Conservation (phyloP, 371 early-diverging fungal species). For the Rhizopus stolonifer region DNA sequence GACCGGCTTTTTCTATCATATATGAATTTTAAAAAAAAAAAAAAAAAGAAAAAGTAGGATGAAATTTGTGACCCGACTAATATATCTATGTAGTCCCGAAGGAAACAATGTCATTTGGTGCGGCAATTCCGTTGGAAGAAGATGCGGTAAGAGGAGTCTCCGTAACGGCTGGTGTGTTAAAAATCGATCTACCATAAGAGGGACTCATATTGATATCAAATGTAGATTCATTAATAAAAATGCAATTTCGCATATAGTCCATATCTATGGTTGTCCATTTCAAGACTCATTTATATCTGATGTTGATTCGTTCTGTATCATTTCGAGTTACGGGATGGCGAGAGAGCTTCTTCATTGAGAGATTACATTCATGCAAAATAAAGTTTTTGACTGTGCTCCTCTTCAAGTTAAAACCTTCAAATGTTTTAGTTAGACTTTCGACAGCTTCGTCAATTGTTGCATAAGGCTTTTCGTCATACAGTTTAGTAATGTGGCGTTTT, state of each 20-base stretch:
- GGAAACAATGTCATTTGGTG: too few relatives aligned
- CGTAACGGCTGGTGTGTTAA: too few relatives aligned
- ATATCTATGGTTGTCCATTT: slow-evolving; percentile 5
- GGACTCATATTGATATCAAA: too few relatives aligned
- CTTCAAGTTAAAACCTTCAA: not conserved
- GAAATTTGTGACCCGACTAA: too few relatives aligned
- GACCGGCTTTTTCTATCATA: too few relatives aligned
- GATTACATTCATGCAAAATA: slow-evolving; percentile 4
- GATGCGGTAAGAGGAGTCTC: too few relatives aligned
- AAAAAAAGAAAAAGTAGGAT: too few relatives aligned
- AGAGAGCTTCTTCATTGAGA: slow-evolving; percentile 16
- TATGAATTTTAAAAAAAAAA: too few relatives aligned
- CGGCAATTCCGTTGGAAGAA: not conserved
- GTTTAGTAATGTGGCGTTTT: not conserved
- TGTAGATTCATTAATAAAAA: too few relatives aligned
- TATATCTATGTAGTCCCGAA: too few relatives aligned
- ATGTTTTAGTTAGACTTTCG: slow-evolving; percentile 5
- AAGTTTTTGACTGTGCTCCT: not conserved
- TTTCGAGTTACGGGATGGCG: slow-evolving; percentile 50
- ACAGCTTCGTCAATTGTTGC: slow-evolving; percentile 3
- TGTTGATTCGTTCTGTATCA: not conserved
- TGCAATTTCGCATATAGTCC: too few relatives aligned
- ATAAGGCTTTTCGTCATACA: slow-evolving; percentile 11
- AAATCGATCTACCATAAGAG: too few relatives aligned
- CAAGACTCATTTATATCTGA: slow-evolving; percentile 1